A percentile compares a stretch with the other conserved stretches of the same genome.
Evolutionary conservation across 2,329 filamentous ascomycete species (phyloP).

Genomic region (Colletotrichum cuscutae): DNA sequence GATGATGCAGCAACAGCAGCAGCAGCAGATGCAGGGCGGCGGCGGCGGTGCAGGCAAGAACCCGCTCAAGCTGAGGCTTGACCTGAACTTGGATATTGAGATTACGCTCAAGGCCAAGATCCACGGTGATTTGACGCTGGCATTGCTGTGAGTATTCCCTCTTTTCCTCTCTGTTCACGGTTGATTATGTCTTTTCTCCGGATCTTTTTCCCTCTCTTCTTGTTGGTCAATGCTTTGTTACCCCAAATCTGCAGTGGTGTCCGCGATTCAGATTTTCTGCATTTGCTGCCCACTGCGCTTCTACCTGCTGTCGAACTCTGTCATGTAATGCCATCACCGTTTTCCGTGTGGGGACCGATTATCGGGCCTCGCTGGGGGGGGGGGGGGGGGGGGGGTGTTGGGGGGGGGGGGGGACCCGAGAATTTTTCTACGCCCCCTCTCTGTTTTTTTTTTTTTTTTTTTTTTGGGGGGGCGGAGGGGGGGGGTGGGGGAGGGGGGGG

Average conservation of each 20-base stretch:
- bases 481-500: no score
- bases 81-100: slow-evolving; percentile 84
- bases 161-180: background rate
- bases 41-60: slow-evolving; percentile 37
- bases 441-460: no score
- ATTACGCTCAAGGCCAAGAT: slow-evolving; percentile 88
- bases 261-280: slow-evolving; percentile 11
- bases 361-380: background rate
- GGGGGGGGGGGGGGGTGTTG: no score
- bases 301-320: background rate
- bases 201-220: background rate
- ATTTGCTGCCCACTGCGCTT: slow-evolving; percentile 9
- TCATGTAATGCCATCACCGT: slow-evolving; percentile 5
- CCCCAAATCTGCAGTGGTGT: background rate
- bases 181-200: no score
- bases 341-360: background rate
- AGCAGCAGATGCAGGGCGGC: slow-evolving; percentile 40
- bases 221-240: background rate
- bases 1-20: slow-evolving; percentile 40
- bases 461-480: no score
- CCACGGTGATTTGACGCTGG: slow-evolving; percentile 83
- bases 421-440: no score
- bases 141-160: slow-evolving; percentile 67
- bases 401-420: no score
- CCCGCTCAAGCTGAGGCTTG: slow-evolving; percentile 37